phyloP scores from a whole-genome alignment of 2,329 filamentous ascomycete genomes.

The Beauveria asiatica region DNA sequence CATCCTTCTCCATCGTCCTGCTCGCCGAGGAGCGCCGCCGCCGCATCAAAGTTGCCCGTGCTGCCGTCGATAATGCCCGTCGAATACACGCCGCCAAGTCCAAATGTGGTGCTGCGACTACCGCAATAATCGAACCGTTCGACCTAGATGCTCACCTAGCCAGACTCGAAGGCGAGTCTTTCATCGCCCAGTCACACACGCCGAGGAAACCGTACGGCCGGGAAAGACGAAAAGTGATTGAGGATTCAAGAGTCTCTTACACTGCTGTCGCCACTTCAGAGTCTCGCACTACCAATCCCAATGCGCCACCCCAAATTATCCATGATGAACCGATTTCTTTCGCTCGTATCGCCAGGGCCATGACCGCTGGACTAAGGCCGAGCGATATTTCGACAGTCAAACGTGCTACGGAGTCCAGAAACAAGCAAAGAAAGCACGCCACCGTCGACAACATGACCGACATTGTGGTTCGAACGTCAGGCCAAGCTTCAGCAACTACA shows the following conservation, averaged over 20 bases:
- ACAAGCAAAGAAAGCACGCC: neutral
- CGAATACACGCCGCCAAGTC: constrained; percentile 36
- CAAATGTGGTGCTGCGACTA: constrained; percentile 21
- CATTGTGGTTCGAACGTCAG: neutral
- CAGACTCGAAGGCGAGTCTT: constrained; percentile 19
- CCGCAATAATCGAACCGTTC: constrained; percentile 18
- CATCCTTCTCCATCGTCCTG: constrained; percentile 46
- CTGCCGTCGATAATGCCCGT: constrained; percentile 44
- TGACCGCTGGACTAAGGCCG: neutral
- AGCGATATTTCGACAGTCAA: neutral
- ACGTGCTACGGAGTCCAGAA: neutral
- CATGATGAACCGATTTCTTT: neutral
- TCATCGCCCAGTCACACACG: constrained; percentile 13
- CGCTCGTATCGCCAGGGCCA: neutral
- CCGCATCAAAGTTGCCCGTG: constrained; percentile 41
- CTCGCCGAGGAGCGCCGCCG: constrained; percentile 49
- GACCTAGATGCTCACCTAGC: constrained; percentile 14
- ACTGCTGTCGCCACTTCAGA: neutral
- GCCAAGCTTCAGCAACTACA: neutral
- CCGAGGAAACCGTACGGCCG: constrained; percentile 22
- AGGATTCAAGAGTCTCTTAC: neutral
- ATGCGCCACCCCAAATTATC: neutral
- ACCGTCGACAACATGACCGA: neutral
- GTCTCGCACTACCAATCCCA: neutral
- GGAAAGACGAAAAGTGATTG: constrained; percentile 14